Evolutionary conservation across 331 rosid species (phyloP), one percentile per base, ranked within the genome.

Genomic region (Quercus lobata): DNA sequence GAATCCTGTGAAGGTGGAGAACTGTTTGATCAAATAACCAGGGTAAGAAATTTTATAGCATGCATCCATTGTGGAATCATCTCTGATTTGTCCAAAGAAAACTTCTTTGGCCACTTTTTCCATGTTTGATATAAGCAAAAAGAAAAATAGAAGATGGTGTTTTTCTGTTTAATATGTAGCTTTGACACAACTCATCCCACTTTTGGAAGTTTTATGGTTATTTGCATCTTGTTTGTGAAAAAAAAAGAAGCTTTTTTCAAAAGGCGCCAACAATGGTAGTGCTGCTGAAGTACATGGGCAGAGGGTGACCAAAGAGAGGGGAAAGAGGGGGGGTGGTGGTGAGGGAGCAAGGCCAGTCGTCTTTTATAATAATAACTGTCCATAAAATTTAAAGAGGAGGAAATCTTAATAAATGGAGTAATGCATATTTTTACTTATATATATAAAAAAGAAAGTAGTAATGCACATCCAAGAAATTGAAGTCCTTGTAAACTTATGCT

Each of bases 1-100:
- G 99, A 96, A 79, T 96, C 99, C 80, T 96, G 99, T 81, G 99
- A 96, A 90, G 99, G 99, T 52, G 99, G 99, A 83, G 99, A 96
- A 70, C 99, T 96, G 77, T 96, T 96, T 88, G 99, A 96, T 84
- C 99, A 93, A 87, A 96, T 96, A 86, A 90, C 90, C 81, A 92
- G 98, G 97, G 99, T 96, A 88, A 76, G 56, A 65, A 25, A 65
- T 58, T 56, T 78, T 21, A 74, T 30, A 70, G 62, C 62, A 61
- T 74, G 35, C 68, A 35, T 54, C 81, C 81, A 27, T 65, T 73
- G 53, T 72, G 74, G 82, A 57, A 32, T 76, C 56, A 72, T 76
- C 60, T 49, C 57, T 70, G 32, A 76, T 73, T 79, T 73, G 60
- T 73, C n/a, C 29, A 21, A 27, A 75, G 32, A 71, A 16, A 12